These are phyloP conservation scores for Coemansia sp. DNA, from an alignment of 192 early-diverging fungal species.

Conservation along the genomic window DNA sequence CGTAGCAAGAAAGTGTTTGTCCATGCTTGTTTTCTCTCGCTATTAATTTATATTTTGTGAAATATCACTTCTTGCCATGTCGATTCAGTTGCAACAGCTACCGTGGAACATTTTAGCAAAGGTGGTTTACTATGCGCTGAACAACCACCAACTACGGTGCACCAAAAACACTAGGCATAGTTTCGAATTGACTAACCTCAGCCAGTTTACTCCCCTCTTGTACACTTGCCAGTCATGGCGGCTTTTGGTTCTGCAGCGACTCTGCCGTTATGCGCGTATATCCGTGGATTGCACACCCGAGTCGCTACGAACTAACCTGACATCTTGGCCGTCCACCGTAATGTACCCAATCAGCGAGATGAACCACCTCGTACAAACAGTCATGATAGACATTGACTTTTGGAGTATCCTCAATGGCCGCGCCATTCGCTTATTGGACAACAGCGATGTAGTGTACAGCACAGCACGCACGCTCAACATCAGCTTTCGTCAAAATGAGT, in stretches of 20 bases:
- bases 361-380: not conserved
- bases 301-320: not conserved
- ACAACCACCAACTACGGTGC: not conserved
- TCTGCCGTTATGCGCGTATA: not conserved
- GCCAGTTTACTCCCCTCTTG: not conserved
- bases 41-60: not conserved
- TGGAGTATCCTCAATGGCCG: conserved; percentile 15
- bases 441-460: not conserved
- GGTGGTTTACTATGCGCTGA: not conserved
- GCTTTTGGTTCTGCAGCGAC: not conserved
- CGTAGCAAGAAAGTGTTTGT: not conserved
- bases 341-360: not conserved
- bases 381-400: conserved; percentile 10
- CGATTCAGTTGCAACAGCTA: conserved; percentile 3
- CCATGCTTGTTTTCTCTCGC: not conserved
- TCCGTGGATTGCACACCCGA: not conserved
- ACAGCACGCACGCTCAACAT: not conserved
- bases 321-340: conserved; percentile 1
- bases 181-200: not conserved
- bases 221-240: conserved; percentile 12
- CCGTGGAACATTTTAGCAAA: conserved; percentile 10
- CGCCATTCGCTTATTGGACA: not conserved
- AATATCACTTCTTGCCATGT: not conserved
- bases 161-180: too few relatives aligned
- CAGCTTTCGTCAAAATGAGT: conserved; percentile 1